Evolutionary conservation across 177 flowering plant species (phyloP), one percentile per base, ranked within the genome.

Genomic region (Vitis hybrid): DNA sequence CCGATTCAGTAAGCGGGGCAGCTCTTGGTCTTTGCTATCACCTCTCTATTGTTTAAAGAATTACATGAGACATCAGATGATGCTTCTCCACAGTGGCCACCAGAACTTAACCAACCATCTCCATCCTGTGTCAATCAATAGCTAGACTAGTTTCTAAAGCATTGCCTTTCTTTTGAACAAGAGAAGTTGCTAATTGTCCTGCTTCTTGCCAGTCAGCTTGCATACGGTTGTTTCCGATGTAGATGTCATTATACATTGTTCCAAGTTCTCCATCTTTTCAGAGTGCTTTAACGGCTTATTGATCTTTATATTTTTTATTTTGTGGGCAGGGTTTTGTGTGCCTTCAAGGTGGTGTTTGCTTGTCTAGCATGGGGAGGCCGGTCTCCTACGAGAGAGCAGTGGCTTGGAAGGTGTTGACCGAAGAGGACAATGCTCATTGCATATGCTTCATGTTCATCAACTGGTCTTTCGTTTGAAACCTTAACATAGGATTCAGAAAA

Each of bases 401-500:
- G 66, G 87, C 84, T 1, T 86, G 89, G 89, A 84, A 86, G 61
- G 89, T 86, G 19, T 64, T 86, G 65, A 72, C 76, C 39, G 86
- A 79, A 50, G 86, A 83, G 49, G 83, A 84, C 48, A 68, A 68
- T 61, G 77, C 79, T 71, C 84, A 84, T 65, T 86, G 89, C 70
- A 78, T 86, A 49, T 81, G 84, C 76, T 86, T 86, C 78, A 71
- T 78, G 74, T 86, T 86, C 76, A 67, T 84, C 70, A 84, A 81
- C 75, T 84, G 89, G 87, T 84, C 89, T 54, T 86, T 86, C 69
- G 80, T 79, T 13, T 81, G 80, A 83, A 39, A 20, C 39, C 11
- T 66, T 56, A 59, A 67, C 13, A 39, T 66, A 55, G 68, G 63
- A 57, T 48, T 20, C 20, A 19, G 68, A 68, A 7, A 34, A 66